Conservation (phyloP, 345 rosid genomes). For the Populus davidiana region DNA sequence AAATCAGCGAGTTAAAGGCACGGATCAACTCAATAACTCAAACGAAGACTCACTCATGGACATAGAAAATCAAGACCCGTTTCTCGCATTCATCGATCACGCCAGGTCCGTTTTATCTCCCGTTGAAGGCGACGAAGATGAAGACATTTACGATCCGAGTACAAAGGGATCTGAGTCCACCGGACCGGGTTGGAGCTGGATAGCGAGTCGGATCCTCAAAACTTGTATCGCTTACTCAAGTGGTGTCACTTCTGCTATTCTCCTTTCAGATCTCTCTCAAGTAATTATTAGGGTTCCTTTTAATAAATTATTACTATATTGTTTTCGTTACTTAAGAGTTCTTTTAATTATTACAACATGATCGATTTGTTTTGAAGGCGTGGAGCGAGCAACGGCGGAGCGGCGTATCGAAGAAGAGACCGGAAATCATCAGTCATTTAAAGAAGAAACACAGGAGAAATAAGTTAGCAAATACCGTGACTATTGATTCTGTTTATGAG, state of each 20-base stretch:
- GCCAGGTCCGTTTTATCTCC: constrained; percentile 57
- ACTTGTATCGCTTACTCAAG: constrained; percentile 84
- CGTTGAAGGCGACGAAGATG: constrained; percentile 19
- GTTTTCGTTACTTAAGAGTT: not conserved
- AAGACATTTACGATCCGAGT: constrained; percentile 9
- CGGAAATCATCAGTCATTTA: constrained; percentile 57
- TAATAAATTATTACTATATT: too few relatives aligned
- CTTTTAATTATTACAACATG: not conserved
- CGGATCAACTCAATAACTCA: not conserved
- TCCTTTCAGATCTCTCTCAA: constrained; percentile 82
- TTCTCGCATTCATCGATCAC: constrained; percentile 72
- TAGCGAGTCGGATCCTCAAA: constrained; percentile 63
- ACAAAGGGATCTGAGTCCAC: constrained; percentile 20
- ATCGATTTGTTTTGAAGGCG: constrained; percentile 36
- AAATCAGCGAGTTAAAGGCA: not conserved
- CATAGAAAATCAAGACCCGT: constrained; percentile 45
- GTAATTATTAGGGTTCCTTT: constrained; percentile 21
- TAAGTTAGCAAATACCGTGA: constrained; percentile 66
- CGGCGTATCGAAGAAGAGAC: constrained; percentile 58
- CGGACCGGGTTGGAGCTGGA: constrained; percentile 87
- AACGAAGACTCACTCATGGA: constrained; percentile 37
- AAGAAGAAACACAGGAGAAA: constrained; percentile 60
- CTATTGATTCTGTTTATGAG: constrained; percentile 74
- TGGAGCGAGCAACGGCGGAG: constrained; percentile 71
- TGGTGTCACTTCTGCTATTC: constrained; percentile 85